These are phyloP conservation scores for Xylaria flabelliformis DNA, from an alignment of 495 filamentous ascomycete species.

Conservation along the genomic window DNA sequence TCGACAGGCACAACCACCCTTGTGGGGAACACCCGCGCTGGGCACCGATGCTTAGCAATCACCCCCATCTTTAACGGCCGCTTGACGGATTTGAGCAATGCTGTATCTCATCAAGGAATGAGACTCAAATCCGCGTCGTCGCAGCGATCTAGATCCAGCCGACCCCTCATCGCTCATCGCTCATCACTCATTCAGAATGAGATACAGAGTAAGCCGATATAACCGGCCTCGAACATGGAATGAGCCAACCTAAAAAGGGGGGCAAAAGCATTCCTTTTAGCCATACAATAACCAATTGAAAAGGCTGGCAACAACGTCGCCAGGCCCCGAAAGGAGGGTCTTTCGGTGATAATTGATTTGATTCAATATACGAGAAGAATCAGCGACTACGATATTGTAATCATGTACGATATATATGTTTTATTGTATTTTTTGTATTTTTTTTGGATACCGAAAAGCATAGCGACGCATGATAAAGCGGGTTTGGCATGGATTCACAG, in stretches of 20 bases:
- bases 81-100: background rate
- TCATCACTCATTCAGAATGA: background rate
- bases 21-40: background rate
- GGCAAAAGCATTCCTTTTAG: background rate
- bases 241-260: background rate
- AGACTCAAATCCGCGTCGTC: background rate
- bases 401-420: conserved; percentile 10
- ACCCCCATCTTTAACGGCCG: background rate
- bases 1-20: conserved; percentile 12
- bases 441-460: conserved; percentile 16
- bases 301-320: background rate
- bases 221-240: background rate
- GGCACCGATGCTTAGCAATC: background rate
- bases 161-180: background rate
- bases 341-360: background rate
- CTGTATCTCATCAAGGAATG: background rate
- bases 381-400: background rate
- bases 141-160: background rate
- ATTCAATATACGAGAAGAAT: background rate
- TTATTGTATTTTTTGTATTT: background rate
- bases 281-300: background rate
- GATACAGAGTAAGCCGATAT: background rate
- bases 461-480: conserved; percentile 25
- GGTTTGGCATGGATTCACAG: conserved; percentile 14
- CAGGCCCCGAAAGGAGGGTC: background rate